phyloP scores from a whole-genome alignment of 2,329 filamentous ascomycete genomes.

The Penicillium fuscoglaucum region DNA sequence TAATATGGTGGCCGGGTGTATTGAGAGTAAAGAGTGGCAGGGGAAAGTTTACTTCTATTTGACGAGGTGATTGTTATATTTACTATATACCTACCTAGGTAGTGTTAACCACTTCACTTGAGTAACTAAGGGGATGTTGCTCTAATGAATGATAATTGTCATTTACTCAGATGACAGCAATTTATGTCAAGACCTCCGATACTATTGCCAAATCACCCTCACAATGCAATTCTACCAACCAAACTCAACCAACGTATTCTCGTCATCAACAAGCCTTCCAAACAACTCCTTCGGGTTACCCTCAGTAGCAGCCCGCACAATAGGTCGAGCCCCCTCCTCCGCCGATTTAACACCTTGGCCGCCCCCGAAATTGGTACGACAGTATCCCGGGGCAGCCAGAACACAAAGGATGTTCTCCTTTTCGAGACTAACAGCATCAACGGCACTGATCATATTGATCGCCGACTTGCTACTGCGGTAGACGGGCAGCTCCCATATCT shows the following conservation, averaged over 20 bases:
- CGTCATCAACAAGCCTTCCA: not conserved
- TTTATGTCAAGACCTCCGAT: not conserved
- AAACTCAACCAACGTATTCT: not conserved
- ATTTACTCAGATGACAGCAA: not conserved
- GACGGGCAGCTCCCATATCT: slow-evolving; percentile 1
- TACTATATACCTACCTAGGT: not conserved
- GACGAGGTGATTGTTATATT: slow-evolving; percentile 1
- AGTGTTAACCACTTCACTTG: not conserved
- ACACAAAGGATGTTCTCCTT: not conserved
- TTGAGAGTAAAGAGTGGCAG: slow-evolving; percentile 18
- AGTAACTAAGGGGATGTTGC: not conserved
- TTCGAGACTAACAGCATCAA: not conserved
- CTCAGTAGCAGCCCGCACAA: not conserved
- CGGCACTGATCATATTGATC: slow-evolving; percentile 10
- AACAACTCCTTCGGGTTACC: not conserved
- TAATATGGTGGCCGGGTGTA: slow-evolving; percentile 15
- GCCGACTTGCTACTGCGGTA: slow-evolving; percentile 8
- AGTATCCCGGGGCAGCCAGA: not conserved
- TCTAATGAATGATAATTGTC: not conserved
- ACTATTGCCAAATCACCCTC: not conserved
- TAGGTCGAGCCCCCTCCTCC: not conserved
- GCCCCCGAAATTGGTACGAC: not conserved
- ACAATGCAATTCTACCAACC: not conserved
- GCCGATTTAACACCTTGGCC: not conserved
- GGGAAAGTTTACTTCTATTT: slow-evolving; percentile 19